Evolutionary conservation across 345 rosid species (phyloP).

Genomic region (Aegle marmelos): DNA sequence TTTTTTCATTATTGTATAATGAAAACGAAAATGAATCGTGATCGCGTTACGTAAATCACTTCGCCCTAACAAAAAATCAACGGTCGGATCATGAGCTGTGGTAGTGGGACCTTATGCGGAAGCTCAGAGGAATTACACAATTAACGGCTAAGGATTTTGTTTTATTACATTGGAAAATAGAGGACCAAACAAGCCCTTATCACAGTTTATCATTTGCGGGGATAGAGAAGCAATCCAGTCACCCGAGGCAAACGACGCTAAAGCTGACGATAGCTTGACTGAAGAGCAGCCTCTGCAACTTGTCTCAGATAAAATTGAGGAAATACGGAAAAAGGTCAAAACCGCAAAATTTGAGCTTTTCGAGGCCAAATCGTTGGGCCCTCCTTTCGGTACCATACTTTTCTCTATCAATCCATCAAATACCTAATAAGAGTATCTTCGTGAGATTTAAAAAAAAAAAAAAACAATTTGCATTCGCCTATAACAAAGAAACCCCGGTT

Average conservation of each 20-base stretch:
- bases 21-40: not conserved
- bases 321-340: not conserved
- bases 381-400: conserved; percentile 28
- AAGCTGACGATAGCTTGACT: conserved; percentile 23
- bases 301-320: not conserved
- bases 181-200: conserved; percentile 71
- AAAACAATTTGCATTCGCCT: not conserved
- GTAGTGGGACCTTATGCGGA: too few relatives aligned
- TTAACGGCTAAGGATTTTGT: conserved; percentile 21
- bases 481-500: not conserved
- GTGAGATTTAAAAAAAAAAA: not conserved
- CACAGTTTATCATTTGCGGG: conserved; percentile 32
- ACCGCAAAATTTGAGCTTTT: conserved; percentile 22
- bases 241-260: not conserved
- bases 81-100: too few relatives aligned
- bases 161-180: conserved; percentile 29
- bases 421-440: not conserved
- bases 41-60: too few relatives aligned
- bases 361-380: conserved; percentile 42
- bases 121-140: too few relatives aligned
- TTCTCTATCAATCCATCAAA: too few relatives aligned
- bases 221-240: not conserved
- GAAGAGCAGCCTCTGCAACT: not conserved
- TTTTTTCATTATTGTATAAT: too few relatives aligned
- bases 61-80: too few relatives aligned